These are phyloP conservation scores for Thinopyrum obtusiflorum DNA, from an alignment of 202 grass and related monocot species.

Conservation along the genomic window DNA sequence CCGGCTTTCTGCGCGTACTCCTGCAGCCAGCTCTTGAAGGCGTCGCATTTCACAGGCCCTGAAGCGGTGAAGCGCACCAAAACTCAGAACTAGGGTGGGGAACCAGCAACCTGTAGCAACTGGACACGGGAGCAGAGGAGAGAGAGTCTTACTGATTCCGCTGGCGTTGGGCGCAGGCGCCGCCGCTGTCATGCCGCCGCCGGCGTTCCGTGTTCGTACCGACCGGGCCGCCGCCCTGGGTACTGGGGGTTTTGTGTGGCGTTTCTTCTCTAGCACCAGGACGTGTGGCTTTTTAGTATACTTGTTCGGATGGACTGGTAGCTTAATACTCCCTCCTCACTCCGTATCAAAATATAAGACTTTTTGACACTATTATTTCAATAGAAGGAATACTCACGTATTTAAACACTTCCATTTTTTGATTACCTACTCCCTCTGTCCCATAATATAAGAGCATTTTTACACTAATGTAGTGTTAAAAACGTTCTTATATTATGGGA, in stretches of 20 bases:
- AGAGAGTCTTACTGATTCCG: constrained; percentile 19
- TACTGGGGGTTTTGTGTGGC: neutral
- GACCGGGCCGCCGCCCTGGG: neutral
- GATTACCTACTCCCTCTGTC: too few species aligned
- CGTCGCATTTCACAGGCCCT: constrained; percentile 48
- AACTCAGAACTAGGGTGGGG: neutral
- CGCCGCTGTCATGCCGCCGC: neutral
- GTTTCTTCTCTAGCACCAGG: neutral
- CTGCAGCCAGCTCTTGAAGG: constrained; percentile 86
- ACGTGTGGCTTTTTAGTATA: neutral
- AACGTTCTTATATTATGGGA: too few species aligned
- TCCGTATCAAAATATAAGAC: too few species aligned
- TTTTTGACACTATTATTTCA: too few species aligned
- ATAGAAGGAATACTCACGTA: too few species aligned
- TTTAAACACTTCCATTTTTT: too few species aligned
- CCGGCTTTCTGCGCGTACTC: constrained; percentile 69
- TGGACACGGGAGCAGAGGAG: neutral
- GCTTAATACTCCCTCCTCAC: too few species aligned
- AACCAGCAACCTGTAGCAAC: neutral
- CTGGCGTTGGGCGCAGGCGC: neutral
- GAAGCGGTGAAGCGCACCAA: neutral
- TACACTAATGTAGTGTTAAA: too few species aligned
- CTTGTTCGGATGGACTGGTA: neutral
- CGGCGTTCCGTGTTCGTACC: neutral
- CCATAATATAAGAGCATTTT: too few species aligned